Base-by-base conservation (phyloP, 148 eudicot genomes). In the Rhododendron vialii region DNA sequence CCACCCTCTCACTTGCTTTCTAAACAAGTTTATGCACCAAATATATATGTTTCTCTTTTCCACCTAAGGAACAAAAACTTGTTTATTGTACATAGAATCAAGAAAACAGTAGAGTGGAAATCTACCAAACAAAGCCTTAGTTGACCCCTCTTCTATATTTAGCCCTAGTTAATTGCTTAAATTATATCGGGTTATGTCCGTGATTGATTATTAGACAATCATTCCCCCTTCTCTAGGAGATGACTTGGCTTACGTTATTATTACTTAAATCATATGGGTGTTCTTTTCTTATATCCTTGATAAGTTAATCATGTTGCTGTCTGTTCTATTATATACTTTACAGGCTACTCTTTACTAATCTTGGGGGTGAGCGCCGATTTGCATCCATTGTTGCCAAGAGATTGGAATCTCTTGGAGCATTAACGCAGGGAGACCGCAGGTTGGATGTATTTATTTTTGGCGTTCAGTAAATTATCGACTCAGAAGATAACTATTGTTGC, bases 351-450 rank as follows among this genome's bases (percentile, higher is more conserved):
- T 97, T 97, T 83, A 94, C 98, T 11, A 93, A 97, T 91, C 96
- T 97, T 76, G 99, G 99, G 48, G 99, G 99, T 88, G 99, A 97
- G 88, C 93, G 98, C 55, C 94, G 99, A 74, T 97, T 97, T 92
- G 99, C 98, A 53, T 97, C 99, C 74, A 93, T 95, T 87, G 99
- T 97, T 89, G 99, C 99, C 41, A 97, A 97, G 92, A 93, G 99
- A 87, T 89, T 97, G 65, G 98, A 95, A 86, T 94, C 99, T 67
- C 98, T 97, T 87, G 99, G 99, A 74, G 99, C 99, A 61, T 87
- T 97, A 85, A 97, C 99, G 47, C 99, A 97, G 88, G 99, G 99
- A 61, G 99, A 97, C 87, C 98, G 99, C 26, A 92, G 99, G 99
- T 95, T 86, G 76, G 84, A 69, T 74, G 83, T 30, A 48, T 81